Evolutionary conservation across 768 basidiomycete genomes (phyloP), one percentile per base, ranked within the genome.

Genomic region (Hygrophoropsis aurantiaca): DNA sequence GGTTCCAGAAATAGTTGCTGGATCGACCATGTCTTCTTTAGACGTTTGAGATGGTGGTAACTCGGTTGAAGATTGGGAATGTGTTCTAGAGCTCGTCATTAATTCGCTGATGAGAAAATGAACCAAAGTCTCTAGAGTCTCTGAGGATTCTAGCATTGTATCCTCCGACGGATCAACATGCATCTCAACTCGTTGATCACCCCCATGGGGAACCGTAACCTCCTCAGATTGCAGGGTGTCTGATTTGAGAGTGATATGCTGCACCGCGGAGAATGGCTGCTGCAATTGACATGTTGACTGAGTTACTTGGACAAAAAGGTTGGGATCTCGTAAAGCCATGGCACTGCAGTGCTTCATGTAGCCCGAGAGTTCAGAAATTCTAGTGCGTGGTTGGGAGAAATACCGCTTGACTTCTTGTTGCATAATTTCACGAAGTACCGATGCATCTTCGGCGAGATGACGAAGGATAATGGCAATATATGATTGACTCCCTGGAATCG

Each of bases 391-490:
- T 51, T 86, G 84, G 3, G 78, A 68, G 57, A 97, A 85, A 70
- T 87, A 93, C 2, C 84, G 79, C 56, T 82, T 87, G 58, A 98
- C 78, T 49, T 91, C 87, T 52, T 88, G 84, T 19, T 80, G 80
- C 82, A 99, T 94, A 55, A 90, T 75, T 9, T 71, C 72, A 46
- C 81, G 77, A 35, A 98, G 62, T 7, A 76, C 78, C 2, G 69
- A 60, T 2, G 74, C 58, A 53, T 94, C 90, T 67, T 99, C 97
- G 40, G 94, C 81, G 43, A 91, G 69, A 60, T 99, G 97, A 6
- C 97, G 86, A n/a, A 97, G 73, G 51, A 97, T 87, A 58, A 87
- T 88, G 34, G 85, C 83, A 44, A 93, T 79, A 63, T 93, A 91
- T 0, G 88, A 83, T 38, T 91, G 90, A 53, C 84, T 86, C 16